Conservation (phyloP, 73 alveolate genomes). For the Paramecium primaurelia region DNA sequence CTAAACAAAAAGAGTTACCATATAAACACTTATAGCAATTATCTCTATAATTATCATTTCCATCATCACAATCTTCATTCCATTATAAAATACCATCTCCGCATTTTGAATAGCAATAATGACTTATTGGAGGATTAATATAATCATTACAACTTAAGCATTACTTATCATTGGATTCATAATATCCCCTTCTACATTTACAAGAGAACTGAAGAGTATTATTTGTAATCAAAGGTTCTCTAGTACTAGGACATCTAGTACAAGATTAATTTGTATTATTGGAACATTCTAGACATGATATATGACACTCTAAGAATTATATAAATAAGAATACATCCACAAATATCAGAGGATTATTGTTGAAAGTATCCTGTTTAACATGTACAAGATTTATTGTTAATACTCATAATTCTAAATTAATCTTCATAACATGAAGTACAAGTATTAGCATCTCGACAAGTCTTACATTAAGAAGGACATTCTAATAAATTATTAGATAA, state of each 20-base stretch:
- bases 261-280: background rate
- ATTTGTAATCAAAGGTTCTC: background rate
- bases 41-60: slow-evolving; percentile 22
- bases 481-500: background rate
- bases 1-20: background rate
- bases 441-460: background rate
- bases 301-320: background rate
- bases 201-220: background rate
- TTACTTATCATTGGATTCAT: background rate
- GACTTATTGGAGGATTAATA: background rate
- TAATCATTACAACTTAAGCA: background rate
- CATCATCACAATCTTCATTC: slow-evolving; percentile 50
- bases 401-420: background rate
- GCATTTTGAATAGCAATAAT: slow-evolving; percentile 7
- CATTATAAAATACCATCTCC: slow-evolving; percentile 7
- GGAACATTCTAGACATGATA: background rate
- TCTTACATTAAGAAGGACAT: background rate
- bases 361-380: slow-evolving; percentile 1
- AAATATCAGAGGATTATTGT: background rate
- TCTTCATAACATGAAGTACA: background rate
- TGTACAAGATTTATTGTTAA: background rate
- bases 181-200: slow-evolving; percentile 30
- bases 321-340: background rate
- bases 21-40: background rate
- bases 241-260: slow-evolving; percentile 40